A percentile compares a stretch with the other conserved stretches of the same genome.
Conservation (phyloP, 345 rosid genomes). For the Linum trigynum region DNA sequence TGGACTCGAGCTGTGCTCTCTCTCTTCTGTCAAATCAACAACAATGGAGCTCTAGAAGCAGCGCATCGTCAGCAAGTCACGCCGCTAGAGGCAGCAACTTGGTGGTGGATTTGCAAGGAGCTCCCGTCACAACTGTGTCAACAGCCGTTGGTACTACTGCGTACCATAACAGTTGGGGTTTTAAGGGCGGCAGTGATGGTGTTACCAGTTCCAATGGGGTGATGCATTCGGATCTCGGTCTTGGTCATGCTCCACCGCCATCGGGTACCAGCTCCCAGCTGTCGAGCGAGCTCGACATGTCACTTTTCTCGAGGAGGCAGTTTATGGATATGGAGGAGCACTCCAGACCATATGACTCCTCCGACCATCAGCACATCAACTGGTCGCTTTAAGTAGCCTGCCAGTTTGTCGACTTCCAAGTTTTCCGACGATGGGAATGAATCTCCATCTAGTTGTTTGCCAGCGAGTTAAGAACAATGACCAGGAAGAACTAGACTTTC, state of each 20-base stretch:
- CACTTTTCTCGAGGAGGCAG: constrained; percentile 47
- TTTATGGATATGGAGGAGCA: constrained; percentile 41
- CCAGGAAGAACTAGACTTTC: not conserved
- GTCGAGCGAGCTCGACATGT: constrained; percentile 39
- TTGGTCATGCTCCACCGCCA: constrained; percentile 40
- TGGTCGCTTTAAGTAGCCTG: constrained; percentile 49
- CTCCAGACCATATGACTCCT: constrained; percentile 43
- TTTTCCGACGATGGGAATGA: not conserved
- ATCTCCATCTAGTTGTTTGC: not conserved
- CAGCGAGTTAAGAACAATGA: not conserved
- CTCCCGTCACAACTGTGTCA: constrained; percentile 38
- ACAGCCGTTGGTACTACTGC: constrained; percentile 30
- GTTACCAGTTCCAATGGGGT: constrained; percentile 28
- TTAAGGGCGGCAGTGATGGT: constrained; percentile 31
- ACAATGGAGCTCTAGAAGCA: constrained; percentile 41
- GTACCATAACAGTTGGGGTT: constrained; percentile 44
- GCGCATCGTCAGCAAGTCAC: constrained; percentile 20
- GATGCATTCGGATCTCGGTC: constrained; percentile 37
- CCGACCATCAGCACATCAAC: constrained; percentile 44
- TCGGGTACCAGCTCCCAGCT: constrained; percentile 21
- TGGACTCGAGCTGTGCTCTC: constrained; percentile 92
- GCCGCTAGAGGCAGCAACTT: constrained; percentile 18
- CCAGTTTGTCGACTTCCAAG: no score
- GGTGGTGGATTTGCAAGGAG: constrained; percentile 26
- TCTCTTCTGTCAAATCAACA: constrained; percentile 98